Conservation (phyloP, 2,329 filamentous ascomycete species). For the Sordariomycetes sp. region DNA sequence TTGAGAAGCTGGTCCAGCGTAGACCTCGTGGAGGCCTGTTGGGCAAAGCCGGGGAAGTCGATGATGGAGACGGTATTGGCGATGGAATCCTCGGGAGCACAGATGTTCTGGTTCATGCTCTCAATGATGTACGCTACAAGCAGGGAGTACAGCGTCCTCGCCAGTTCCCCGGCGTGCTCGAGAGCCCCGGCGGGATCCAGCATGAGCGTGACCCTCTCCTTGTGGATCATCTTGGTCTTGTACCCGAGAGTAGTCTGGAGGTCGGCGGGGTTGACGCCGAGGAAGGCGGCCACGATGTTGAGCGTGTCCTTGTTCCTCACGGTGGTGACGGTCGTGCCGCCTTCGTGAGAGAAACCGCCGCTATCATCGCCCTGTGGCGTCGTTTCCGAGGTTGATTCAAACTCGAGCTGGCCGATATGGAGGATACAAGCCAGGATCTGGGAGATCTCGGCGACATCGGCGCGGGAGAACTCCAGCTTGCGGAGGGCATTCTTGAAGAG, state of each 20-base stretch:
- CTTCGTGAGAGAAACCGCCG: conserved; percentile 91
- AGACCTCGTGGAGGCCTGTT: conserved; percentile 70
- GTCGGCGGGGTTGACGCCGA: conserved; percentile 70
- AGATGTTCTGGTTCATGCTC: conserved; percentile 78
- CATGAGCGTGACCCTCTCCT: conserved; percentile 97
- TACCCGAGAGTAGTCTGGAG: conserved; percentile 84
- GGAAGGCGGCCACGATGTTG: conserved; percentile 78
- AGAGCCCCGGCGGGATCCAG: conserved; percentile 83
- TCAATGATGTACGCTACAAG: conserved; percentile 92
- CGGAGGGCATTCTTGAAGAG: conserved; percentile 93
- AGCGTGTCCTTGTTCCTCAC: conserved; percentile 92
- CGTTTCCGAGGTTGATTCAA: conserved; percentile 70
- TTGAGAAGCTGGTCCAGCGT: conserved; percentile 84
- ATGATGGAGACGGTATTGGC: conserved; percentile 90
- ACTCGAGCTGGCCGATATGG: conserved; percentile 96
- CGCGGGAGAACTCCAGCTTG: conserved; percentile 85
- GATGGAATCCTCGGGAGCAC: conserved; percentile 75
- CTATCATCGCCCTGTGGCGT: conserved; percentile 76
- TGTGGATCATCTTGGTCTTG: conserved; percentile 92
- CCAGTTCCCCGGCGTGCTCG: conserved; percentile 85
- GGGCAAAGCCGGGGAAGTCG: conserved; percentile 91
- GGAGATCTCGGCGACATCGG: conserved; percentile 93
- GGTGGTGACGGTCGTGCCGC: conserved; percentile 69
- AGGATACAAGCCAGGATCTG: conserved; percentile 87
- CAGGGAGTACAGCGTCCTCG: conserved; percentile 83